These are phyloP conservation scores for Blattamonas nauphoetae DNA, from an alignment of 78 protist genomes.

Conservation along the genomic window DNA sequence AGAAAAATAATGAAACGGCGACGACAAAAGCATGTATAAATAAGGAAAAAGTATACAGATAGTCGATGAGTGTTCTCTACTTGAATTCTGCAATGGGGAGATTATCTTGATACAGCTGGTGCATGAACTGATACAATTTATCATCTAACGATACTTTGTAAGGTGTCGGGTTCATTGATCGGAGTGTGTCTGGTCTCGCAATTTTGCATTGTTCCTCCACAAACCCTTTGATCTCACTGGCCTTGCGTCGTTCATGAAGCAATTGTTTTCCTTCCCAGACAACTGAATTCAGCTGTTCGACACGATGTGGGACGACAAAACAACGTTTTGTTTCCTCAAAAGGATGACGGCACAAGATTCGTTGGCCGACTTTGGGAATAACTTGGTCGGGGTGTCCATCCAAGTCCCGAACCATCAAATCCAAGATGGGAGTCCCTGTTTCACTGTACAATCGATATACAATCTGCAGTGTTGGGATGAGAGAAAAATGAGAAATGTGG, in stretches of 20 bases:
- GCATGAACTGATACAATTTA: not conserved
- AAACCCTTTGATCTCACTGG: conserved; percentile 29
- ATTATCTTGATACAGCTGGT: not conserved
- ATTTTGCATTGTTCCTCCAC: conserved; percentile 26
- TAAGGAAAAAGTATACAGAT: not conserved
- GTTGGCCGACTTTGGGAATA: conserved; percentile 46
- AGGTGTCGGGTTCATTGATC: conserved; percentile 58
- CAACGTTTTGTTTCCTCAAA: conserved; percentile 53
- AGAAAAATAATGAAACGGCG: not conserved
- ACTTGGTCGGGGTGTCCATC: not conserved
- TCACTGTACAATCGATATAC: conserved; percentile 46
- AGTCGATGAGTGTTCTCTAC: not conserved
- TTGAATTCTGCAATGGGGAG: not conserved
- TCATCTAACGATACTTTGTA: conserved; percentile 31
- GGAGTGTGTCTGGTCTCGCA: conserved; percentile 49
- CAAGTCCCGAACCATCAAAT: conserved; percentile 20
- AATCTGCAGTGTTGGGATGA: conserved; percentile 58
- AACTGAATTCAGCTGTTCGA: conserved; percentile 35
- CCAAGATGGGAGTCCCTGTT: conserved; percentile 50
- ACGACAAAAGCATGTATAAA: not conserved
- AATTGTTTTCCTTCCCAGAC: conserved; percentile 28
- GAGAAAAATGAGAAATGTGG: not conserved
- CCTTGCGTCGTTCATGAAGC: not conserved
- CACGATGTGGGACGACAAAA: conserved; percentile 26
- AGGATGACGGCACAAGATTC: conserved; percentile 56